Conservation (phyloP, 2,329 filamentous ascomycete species). For the Penicillium verrucosum region DNA sequence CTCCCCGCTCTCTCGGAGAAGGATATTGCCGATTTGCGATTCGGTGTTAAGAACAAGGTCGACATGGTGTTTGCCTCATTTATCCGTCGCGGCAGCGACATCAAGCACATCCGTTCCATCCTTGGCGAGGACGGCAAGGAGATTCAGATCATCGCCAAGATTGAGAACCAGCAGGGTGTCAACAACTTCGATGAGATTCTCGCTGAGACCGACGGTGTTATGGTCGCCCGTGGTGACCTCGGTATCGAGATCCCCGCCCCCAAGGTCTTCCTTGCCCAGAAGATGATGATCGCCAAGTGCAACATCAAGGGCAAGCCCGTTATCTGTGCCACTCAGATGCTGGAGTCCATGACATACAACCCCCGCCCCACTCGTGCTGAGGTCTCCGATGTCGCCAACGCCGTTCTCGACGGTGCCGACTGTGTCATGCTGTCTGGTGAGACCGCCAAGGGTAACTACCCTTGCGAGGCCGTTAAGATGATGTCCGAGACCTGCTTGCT, state of each 20-base stretch:
- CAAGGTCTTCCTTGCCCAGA: conserved; percentile 98
- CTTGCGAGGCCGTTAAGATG: conserved; percentile 85
- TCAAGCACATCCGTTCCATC: conserved; percentile 85
- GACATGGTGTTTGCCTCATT: conserved; percentile 99
- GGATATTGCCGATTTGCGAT: conserved; percentile 88
- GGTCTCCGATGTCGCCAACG: conserved; percentile 97
- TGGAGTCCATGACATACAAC: conserved; percentile 99
- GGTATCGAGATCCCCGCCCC: conserved; percentile 98
- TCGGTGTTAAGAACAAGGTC: conserved; percentile 97
- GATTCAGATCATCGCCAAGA: conserved; percentile 99
- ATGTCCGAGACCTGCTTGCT: conserved; percentile 98
- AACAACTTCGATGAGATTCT: conserved; percentile 99
- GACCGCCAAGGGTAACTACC: conserved; percentile 97
- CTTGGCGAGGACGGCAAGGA: conserved; percentile 88
- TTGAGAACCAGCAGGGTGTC: conserved; percentile 98
- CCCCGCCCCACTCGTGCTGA: conserved; percentile 95
- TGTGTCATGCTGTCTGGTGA: conserved; percentile 99
- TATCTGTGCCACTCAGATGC: conserved; percentile 99
- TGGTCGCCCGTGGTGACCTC: conserved; percentile 97
- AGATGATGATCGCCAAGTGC: conserved; percentile 99
- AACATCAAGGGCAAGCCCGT: conserved; percentile 98
- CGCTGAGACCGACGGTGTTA: conserved; percentile 94
- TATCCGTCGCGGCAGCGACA: conserved; percentile 91
- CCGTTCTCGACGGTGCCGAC: conserved; percentile 94
- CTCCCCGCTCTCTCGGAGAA: conserved; percentile 97